phyloP scores from a whole-genome alignment of 192 early-diverging fungal species.

The Backusella tuberculispora region DNA sequence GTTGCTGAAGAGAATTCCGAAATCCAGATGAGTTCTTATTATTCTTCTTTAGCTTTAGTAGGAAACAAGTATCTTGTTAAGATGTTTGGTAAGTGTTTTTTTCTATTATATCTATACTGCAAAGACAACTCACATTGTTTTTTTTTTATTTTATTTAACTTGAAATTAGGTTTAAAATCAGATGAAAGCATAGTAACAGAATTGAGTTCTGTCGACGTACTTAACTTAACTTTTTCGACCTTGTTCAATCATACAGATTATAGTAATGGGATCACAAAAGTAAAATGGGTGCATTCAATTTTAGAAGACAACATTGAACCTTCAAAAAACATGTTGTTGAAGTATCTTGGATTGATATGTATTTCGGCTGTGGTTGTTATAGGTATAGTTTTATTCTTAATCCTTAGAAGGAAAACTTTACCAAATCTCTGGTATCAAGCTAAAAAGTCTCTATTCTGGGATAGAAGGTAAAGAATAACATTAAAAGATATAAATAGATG shows the following conservation, averaged over 20 bases:
- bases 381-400: neutral
- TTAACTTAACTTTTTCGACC: neutral
- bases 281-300: neutral
- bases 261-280: neutral
- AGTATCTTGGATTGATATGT: neutral
- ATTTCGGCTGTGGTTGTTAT: neutral
- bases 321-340: neutral
- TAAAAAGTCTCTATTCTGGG: neutral
- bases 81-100: neutral
- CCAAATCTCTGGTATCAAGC: neutral
- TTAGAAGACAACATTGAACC: too few species aligned
- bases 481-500: too few species aligned
- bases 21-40: neutral
- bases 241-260: neutral
- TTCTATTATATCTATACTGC: neutral
- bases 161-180: neutral
- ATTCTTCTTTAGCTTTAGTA: neutral
- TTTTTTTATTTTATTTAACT: neutral
- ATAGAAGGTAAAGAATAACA: neutral
- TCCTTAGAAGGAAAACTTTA: neutral
- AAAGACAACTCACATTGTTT: neutral
- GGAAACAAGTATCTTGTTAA: neutral
- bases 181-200: neutral
- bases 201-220: neutral
- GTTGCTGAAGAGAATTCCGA: neutral